Base-by-base conservation (phyloP, 164 flowering plant species). In the Tetracentron sinense region DNA sequence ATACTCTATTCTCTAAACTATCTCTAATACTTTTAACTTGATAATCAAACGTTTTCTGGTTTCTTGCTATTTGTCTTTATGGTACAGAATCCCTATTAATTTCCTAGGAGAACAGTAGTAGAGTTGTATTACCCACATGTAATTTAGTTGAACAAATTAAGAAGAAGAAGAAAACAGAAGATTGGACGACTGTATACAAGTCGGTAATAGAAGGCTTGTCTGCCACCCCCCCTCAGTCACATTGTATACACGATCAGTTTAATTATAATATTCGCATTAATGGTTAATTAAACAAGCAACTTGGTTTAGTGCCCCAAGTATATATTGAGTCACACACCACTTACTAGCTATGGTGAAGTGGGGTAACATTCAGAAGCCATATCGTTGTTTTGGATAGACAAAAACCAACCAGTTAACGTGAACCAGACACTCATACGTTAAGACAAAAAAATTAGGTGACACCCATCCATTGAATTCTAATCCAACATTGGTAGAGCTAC, bases 321-420 rank as follows among this genome's bases (percentile, higher is more conserved):
- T 31, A 12, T n/a, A n/a, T n/a, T n/a, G 42, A 55, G 58, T 55
- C 58, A 55, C 42, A 55, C 15, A 20, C 33, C 58, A 55, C 58
- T 19, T 2, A 1, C n/a, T 26, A 54, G 8, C 8, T 33, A 33
- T n/a, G n/a, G n/a, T n/a, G n/a, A n/a, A n/a, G n/a, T n/a, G n/a
- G n/a, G n/a, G n/a, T n/a, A n/a, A n/a, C n/a, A n/a, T n/a, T n/a
- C n/a, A n/a, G n/a, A 25, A 23, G 28, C 27, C 19, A 53, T 10
- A 17, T 10, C 29, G 12, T 25, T 53, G 25, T 25, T 4, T 53
- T 53, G 3, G 28, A 28, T 16, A 16, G 19, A 10, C 11, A 28
- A 19, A 55, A 17, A n/a, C n/a, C n/a, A 55, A 4, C 7, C 42
- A 8, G 21, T 20, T 12, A 19, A 55, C 3, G n/a, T 31, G 58